Base-by-base conservation (phyloP, 2,329 filamentous ascomycete species). In the Emydomyces testavorans region DNA sequence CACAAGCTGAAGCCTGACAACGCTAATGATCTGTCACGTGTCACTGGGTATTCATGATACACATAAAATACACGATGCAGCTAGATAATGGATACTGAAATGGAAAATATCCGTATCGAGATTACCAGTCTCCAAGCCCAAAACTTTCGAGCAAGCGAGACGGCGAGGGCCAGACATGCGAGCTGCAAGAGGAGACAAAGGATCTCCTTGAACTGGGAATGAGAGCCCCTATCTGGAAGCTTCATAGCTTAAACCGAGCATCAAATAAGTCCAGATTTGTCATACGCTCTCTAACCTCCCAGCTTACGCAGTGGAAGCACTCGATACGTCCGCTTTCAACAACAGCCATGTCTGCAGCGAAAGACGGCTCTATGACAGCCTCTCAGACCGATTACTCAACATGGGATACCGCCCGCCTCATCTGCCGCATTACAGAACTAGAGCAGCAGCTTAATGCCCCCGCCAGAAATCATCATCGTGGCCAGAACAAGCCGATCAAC, bases 321-420 rank as follows among this genome's bases (percentile, higher is more conserved):
- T 32, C 32, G 32, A 37, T 15, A 23, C 20, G 16, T 11, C 13
- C 15, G 23, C 15, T 39, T 16, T 47, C 35, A 10, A 35, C 44
- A 28, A 46, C 42, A n/a, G 16, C 48, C n/a, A 46, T 43, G 36
- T 42, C 39, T 24, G 8, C 26, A 1, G 11, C 39, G 13, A 26
- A 29, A 6, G 18, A 18, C 35, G 26, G 15, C 38, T 10, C 31
- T 7, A n/a, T 8, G 23, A 23, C 34, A 11, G 45, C 4, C n/a
- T 2, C 38, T 13, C 49, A 48, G 39, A 13, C 38, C 28, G 46
- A 48, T 16, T 48, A 48, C 29, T 48, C 72, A 34, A 72, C 71
- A 53, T 89, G 83, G 83, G 80, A 76, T 46, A 79, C 78, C 53
- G 73, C 79, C 32, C 77, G 77, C 37, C 76, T 92, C 31, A 76